phyloP scores from a whole-genome alignment of 1,284 basidiomycete genomes.

The Sutorius eximius region DNA sequence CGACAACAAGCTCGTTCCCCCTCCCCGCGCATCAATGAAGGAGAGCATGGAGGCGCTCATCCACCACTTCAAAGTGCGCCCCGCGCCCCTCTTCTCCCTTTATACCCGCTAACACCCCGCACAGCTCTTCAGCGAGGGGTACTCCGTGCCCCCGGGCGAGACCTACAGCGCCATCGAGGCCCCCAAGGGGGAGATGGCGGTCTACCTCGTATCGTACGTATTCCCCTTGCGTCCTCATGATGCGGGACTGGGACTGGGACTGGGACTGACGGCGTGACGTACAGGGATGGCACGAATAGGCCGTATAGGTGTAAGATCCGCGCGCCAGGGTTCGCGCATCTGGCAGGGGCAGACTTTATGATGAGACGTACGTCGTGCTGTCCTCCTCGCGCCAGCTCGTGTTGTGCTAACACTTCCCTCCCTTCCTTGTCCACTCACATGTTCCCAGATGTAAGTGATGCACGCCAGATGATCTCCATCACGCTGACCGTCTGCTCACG shows the following conservation, averaged over 20 bases:
- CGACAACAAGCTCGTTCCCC: constrained; percentile 97
- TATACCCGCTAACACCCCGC: neutral
- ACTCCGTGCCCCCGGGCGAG: constrained; percentile 96
- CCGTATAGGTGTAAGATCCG: constrained; percentile 95
- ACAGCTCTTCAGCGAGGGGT: constrained; percentile 93
- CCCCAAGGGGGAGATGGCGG: constrained; percentile 98
- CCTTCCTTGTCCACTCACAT: constrained; percentile 7
- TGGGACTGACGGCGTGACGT: neutral
- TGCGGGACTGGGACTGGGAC: neutral
- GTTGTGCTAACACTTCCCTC: neutral
- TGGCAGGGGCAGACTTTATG: constrained; percentile 93
- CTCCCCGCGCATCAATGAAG: constrained; percentile 97
- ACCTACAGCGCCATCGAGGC: constrained; percentile 98
- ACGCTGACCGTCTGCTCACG: constrained; percentile 25
- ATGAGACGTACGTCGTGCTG: constrained; percentile 67
- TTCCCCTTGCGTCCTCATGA: neutral
- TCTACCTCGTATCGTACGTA: constrained; percentile 87
- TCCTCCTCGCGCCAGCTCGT: too few relatives aligned
- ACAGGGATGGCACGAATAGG: constrained; percentile 84
- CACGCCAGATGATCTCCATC: constrained; percentile 15
- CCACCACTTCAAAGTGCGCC: constrained; percentile 92
- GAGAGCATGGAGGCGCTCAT: constrained; percentile 98
- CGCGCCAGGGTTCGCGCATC: constrained; percentile 90
- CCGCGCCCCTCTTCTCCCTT: neutral
- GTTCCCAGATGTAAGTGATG: constrained; percentile 51